Percentiles rank a stretch among this genome's conserved stretches.
These are phyloP conservation scores for Apostasia ramifera DNA, from an alignment of 106 monocot species.

Conservation along the genomic window DNA sequence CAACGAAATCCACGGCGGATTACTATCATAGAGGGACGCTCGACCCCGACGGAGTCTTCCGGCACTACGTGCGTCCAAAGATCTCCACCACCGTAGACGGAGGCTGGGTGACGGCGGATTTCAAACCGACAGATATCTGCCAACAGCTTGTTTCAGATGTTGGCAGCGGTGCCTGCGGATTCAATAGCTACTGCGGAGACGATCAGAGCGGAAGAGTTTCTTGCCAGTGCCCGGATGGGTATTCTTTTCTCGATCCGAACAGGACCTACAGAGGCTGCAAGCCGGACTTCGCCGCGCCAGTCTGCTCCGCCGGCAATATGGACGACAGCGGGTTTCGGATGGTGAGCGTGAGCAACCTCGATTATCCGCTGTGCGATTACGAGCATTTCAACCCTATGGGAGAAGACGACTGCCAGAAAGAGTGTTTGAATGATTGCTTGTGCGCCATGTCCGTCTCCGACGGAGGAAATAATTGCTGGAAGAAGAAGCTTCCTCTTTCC, in stretches of 20 bases:
- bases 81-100: not conserved
- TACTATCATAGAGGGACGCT: constrained; percentile 10
- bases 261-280: constrained; percentile 37
- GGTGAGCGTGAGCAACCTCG: not conserved
- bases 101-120: constrained; percentile 11
- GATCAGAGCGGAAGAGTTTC: not conserved
- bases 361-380: constrained; percentile 24
- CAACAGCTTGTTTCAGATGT: accelerated
- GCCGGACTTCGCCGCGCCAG: constrained; percentile 21
- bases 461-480: constrained; percentile 17
- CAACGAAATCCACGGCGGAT: not conserved
- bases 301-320: constrained; percentile 10
- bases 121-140: constrained; percentile 16
- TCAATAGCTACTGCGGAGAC: constrained; percentile 34
- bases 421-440: constrained; percentile 20
- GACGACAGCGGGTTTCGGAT: constrained; percentile 1
- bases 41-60: constrained; percentile 9
- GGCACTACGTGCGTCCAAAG: not conserved
- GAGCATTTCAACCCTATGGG: constrained; percentile 10
- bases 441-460: constrained; percentile 7
- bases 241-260: constrained; percentile 16
- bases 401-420: constrained; percentile 5
- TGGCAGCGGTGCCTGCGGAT: constrained; percentile 35
- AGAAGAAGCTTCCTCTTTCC: constrained; percentile 26
- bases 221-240: constrained; percentile 29